Base-by-base conservation (phyloP, 2,329 filamentous ascomycete genomes). In the Aspergillus costaricaensis region DNA sequence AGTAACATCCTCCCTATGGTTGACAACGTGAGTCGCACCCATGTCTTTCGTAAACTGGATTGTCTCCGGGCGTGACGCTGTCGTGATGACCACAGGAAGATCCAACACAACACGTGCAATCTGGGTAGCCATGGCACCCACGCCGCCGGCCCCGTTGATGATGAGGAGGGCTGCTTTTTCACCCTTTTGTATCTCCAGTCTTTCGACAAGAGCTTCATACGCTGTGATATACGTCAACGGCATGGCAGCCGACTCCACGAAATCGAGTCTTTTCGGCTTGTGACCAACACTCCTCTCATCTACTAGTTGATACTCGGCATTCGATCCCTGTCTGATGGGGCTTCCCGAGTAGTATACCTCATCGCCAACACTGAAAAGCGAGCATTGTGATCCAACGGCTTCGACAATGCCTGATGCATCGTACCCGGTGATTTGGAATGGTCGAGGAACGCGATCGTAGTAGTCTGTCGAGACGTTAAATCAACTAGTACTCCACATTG, bases 131-230 rank as follows among this genome's bases (percentile, higher is more conserved):
- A 80, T 73, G 12, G 73, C 75, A 7, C 80, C 80, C 27, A 82
- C 77, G 41, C 77, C 80, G 30, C 80, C 80, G 2, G 75, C 74
- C 1, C 80, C 80, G 59, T 82, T 82, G 19, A 81, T 75, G 60
- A 82, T 81, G 21, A 82, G 60, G 12, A 80, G 68, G 17, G 69
- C 75, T 25, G 74, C 71, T n/a, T 75, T 63, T 58, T 79, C 76
- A 2, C 69, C 71, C 51, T 73, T 67, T 17, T 66, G 55, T 25
- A 79, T 73, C 50, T 83, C 76, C 57, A 81, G 67, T 19, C 77
- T 70, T 61, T 81, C 78, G 2, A 79, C 72, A 21, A 82, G 71
- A 4, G 78, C 71, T 65, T 81, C 74, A 60, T 74, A 81, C 2
- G 79, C 79, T 1, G 79, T 81, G 17, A 76, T 72, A 64, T 74